Evolutionary conservation across 176 grass and related monocot genomes (phyloP).

Genomic region (Musa beccarii): DNA sequence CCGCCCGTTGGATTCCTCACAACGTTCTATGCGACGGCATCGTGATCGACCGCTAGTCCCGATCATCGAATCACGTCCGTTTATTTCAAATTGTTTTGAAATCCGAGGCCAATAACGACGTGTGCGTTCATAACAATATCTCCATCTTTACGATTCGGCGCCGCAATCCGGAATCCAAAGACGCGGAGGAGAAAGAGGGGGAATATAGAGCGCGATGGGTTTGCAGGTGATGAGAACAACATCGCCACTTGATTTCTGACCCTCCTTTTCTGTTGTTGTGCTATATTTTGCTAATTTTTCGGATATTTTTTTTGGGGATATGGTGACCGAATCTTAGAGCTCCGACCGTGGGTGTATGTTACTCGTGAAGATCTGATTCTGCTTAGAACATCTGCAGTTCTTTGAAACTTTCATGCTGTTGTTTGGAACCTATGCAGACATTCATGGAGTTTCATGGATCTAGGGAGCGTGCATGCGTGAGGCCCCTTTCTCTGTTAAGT

Average conservation of each 20-base stretch:
- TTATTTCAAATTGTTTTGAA: neutral
- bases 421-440: no score
- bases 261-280: neutral
- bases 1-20: no score
- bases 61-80: no score
- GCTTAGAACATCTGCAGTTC: neutral
- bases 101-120: neutral
- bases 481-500: no score
- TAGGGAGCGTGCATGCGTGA: no score
- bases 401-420: no score
- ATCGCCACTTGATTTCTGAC: neutral
- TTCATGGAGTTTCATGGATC: no score
- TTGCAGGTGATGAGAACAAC: neutral
- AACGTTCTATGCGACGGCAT: no score
- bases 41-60: no score
- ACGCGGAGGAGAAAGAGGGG: neutral
- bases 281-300: neutral
- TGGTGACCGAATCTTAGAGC: neutral
- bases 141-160: neutral
- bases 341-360: no score
- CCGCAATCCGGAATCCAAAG: neutral
- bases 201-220: neutral
- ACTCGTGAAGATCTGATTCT: neutral
- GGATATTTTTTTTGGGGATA: neutral
- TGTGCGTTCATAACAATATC: neutral